These are phyloP conservation scores for Iris macrosiphon DNA, from an alignment of 106 monocot species.

Conservation along the genomic window DNA sequence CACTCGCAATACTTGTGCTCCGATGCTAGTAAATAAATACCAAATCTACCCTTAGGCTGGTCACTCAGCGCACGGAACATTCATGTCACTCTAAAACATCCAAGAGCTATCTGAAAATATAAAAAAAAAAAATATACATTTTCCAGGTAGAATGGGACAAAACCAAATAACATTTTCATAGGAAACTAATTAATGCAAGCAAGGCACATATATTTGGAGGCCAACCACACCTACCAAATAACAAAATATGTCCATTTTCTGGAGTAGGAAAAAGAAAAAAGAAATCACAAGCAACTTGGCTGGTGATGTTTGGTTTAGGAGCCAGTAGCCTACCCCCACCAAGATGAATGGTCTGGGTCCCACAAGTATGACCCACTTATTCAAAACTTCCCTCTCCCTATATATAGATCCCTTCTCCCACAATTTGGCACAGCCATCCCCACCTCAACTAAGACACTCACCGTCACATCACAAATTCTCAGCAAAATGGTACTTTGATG, in stretches of 20 bases:
- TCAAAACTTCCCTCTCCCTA: background rate
- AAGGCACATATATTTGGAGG: slow-evolving; percentile 12
- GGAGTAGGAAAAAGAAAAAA: too few relatives aligned
- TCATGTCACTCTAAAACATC: too few relatives aligned
- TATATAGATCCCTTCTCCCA: background rate
- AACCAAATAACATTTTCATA: too few relatives aligned
- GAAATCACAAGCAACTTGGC: slow-evolving; percentile 3
- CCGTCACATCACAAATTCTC: background rate
- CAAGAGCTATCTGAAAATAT: too few relatives aligned
- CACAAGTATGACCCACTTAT: background rate
- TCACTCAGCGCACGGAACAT: too few relatives aligned
- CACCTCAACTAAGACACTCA: background rate
- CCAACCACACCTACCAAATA: slow-evolving; percentile 10
- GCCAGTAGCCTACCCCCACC: slow-evolving; percentile 5
- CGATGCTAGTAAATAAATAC: too few relatives aligned
- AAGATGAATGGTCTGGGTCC: background rate
- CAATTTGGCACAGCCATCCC: background rate
- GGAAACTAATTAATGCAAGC: background rate
- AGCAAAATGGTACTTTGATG: background rate
- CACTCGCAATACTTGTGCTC: too few relatives aligned
- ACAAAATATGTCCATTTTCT: background rate
- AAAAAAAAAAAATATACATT: too few relatives aligned
- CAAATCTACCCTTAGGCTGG: too few relatives aligned
- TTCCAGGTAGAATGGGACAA: too few relatives aligned
- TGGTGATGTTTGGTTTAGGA: slow-evolving; percentile 5